Base-by-base conservation (phyloP, 148 eudicot species). In the Nepenthes gracilis region DNA sequence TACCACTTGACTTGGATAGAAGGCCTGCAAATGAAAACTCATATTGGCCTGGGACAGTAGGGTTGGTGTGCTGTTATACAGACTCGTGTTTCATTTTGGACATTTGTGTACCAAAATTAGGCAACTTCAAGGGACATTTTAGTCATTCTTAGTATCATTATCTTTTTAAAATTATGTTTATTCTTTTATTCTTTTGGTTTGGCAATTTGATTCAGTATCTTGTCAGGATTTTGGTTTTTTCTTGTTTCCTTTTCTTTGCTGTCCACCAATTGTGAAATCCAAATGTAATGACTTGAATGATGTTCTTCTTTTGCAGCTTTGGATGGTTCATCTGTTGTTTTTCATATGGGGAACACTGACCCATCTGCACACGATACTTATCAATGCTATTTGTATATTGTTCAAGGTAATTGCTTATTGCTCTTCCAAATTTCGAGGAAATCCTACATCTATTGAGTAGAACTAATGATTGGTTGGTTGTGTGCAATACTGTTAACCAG, bases 281-380 rank as follows among this genome's bases (percentile, higher is more conserved):
- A 23, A 55, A 35, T 34, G 33, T 62, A 35, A 34, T 62, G 32
- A 33, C 35, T 66, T 12, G 32, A 15, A 54, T 51, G 14, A 23
- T 58, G 47, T 4, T 51, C 58, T 23, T 23, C 23, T 23, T 23
- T 67, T 83, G 82, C 89, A 93, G 98, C 87, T 62, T 53, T 93
- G 49, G 75, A 79, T 59, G 95, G 96, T 66, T 75, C 90, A 48
- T 75, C 85, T 43, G 85, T 81, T 71, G 96, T 93, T 49, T 93
- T 85, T 61, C 78, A 74, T 75, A 73, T 70, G 49, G 85, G 78
- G 43, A 64, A 61, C 65, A 32, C 23, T 57, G 67, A 65, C 59
- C 61, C 74, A 61, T 61, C 56, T 43, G 40, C 70, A 2, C 59
- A 65, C 65, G 75, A 88, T 75, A 66, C 74, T 60, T 82, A 72